Evolutionary conservation across 2,329 filamentous ascomycete genomes (phyloP), one percentile per base, ranked within the genome.

Genomic region (Trichoderma sp.): DNA sequence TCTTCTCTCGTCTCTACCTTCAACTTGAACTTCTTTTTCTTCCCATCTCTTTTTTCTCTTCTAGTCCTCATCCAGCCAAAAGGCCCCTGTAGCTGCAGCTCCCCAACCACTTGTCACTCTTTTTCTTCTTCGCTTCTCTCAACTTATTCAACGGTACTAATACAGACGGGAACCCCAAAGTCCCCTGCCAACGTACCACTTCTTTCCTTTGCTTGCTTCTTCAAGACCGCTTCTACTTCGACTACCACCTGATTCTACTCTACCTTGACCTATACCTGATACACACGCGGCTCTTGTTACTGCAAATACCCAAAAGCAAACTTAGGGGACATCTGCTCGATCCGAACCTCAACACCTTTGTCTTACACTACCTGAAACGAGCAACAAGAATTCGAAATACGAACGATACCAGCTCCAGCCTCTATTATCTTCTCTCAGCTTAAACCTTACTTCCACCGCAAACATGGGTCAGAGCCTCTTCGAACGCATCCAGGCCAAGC

Each of bases 401-500:
- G 62, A 16, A 19, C 56, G 35, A 61, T 19, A 40, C 47, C n/a
- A 21, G 16, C 40, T 47, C 47, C 57, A 59, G 37, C 43, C 24
- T 16, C 14, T 37, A 27, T 8, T 19, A 27, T 31, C 3, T 37
- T 43, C 5, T 31, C 24, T 29, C 43, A 14, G 13, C 5, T 52
- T n/a, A 6, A 55, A 16, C 29, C n/a, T 21, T 31, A 13, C 7
- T n/a, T 40, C 63, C 61, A 70, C 72, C 74, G 72, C 74, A 73
- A 77, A 60, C 73, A 86, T 86, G 83, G 83, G 82, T 62, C 81
- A 83, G 76, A 83, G 83, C 75, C 76, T 90, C 76, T 76, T 90
- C 75, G 84, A 88, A 71, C 85, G 86, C 78, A 86, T 90, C 78
- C 85, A 89, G 75, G 85, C 87, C 70, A 88, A 92, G 85, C 84